Conservation (phyloP, 179 eudicot genomes). For the Kewa caespitosa region DNA sequence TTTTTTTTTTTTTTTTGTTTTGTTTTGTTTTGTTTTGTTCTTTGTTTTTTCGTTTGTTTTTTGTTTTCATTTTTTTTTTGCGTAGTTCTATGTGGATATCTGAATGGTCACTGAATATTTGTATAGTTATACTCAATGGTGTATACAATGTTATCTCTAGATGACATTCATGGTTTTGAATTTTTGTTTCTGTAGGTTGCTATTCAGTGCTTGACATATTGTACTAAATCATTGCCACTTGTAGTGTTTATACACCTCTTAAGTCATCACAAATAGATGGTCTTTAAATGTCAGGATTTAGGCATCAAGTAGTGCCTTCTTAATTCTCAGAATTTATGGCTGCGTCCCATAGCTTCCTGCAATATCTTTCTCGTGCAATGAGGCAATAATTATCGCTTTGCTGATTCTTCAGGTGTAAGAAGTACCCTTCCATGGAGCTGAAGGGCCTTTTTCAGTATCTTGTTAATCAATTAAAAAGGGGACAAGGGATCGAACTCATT, state of each 20-base stretch:
- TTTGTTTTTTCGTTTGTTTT: no score
- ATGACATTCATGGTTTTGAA: background rate
- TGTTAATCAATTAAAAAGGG: slow-evolving; percentile 91
- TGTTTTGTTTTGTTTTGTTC: no score
- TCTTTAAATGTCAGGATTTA: background rate
- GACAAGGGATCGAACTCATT: slow-evolving; percentile 90
- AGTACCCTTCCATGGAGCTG: slow-evolving; percentile 98
- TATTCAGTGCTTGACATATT: background rate
- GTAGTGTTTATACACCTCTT: background rate
- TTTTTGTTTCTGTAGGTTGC: background rate
- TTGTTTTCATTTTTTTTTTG: no score
- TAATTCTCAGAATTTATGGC: background rate
- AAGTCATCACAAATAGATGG: background rate
- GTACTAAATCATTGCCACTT: background rate
- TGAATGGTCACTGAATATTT: background rate
- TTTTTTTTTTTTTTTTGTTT: no score
- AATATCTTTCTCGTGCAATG: background rate
- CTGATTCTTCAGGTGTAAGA: slow-evolving; percentile 73
- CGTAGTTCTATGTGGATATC: background rate
- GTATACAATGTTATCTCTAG: background rate
- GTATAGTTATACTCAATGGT: background rate
- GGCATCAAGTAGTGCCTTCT: background rate
- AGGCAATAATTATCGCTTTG: slow-evolving; percentile 4
- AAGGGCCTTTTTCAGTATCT: slow-evolving; percentile 97
- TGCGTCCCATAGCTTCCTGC: background rate